Evolutionary conservation across 2,329 filamentous ascomycete species (phyloP).

Genomic region (Pseudogymnoascus sp.): DNA sequence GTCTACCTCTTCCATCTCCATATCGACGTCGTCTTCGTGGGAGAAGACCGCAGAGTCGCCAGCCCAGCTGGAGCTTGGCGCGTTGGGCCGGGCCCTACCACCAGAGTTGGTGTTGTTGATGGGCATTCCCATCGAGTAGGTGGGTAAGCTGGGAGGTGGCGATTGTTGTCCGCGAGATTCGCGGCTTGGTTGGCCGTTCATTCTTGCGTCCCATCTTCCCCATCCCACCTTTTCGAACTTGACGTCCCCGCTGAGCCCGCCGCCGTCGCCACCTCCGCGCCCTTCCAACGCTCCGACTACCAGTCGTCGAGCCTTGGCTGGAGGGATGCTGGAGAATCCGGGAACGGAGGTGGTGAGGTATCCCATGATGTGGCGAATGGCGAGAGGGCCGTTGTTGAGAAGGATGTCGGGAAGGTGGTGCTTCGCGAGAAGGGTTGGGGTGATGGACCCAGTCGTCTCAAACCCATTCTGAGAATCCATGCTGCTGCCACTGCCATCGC

Average conservation of each 20-base stretch:
- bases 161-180: constrained; percentile 30
- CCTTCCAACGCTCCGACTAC: constrained; percentile 90
- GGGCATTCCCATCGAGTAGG: constrained; percentile 46
- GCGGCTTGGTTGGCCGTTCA: constrained; percentile 55
- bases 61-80: constrained; percentile 54
- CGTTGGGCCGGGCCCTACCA: constrained; percentile 43
- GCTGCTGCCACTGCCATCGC: constrained; percentile 53
- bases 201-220: constrained; percentile 88
- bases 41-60: constrained; percentile 71
- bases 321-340: constrained; percentile 82
- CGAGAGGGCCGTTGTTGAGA: constrained; percentile 79
- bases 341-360: constrained; percentile 90
- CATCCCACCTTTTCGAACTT: constrained; percentile 94
- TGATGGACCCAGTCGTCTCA: constrained; percentile 77
- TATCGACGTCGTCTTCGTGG: constrained; percentile 57
- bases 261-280: constrained; percentile 51
- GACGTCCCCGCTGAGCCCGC: constrained; percentile 61
- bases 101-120: constrained; percentile 44
- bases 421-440: constrained; percentile 75
- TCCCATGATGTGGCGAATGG: constrained; percentile 92
- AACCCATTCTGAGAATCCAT: constrained; percentile 32
- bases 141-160: constrained; percentile 37
- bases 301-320: constrained; percentile 80
- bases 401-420: constrained; percentile 87
- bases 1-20: constrained; percentile 81